These are phyloP conservation scores for Dothidotthia symphoricarpi DNA, from an alignment of 2,329 filamentous ascomycete genomes.

Conservation along the genomic window DNA sequence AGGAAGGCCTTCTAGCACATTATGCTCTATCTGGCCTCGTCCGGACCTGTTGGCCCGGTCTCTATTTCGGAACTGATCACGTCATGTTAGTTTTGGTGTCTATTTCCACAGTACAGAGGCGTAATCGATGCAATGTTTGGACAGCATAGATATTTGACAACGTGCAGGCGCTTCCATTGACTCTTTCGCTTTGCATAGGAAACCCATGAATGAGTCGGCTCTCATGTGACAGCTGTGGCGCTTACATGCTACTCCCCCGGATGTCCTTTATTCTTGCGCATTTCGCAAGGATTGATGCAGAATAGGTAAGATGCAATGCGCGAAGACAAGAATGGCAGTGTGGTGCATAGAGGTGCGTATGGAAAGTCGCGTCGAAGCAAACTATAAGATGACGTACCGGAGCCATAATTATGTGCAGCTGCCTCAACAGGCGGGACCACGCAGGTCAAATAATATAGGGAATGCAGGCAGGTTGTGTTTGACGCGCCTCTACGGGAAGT, in stretches of 20 bases:
- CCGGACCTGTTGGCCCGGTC: conserved; percentile 59
- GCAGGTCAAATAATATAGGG: conserved; percentile 14
- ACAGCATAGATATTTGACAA: neutral
- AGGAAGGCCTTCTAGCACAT: conserved; percentile 72
- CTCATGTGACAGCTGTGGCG: no score
- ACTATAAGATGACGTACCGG: conserved; percentile 33
- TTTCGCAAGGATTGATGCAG: no score
- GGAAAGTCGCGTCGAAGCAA: conserved; percentile 2
- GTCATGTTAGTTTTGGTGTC: conserved; percentile 20
- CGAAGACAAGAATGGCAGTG: neutral
- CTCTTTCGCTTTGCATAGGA: no score
- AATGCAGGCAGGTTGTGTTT: conserved; percentile 19
- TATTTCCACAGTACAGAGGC: neutral
- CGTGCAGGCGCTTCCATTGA: no score
- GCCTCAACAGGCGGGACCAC: conserved; percentile 15
- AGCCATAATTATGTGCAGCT: conserved; percentile 28
- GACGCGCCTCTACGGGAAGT: conserved; percentile 28
- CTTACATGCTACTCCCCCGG: no score
- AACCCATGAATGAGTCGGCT: no score
- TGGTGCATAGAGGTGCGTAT: neutral
- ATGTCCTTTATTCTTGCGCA: no score
- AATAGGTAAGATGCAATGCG: neutral
- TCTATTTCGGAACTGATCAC: conserved; percentile 54
- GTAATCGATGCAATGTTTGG: neutral
- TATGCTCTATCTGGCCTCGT: conserved; percentile 61